Evolutionary conservation across 2,329 filamentous ascomycete genomes (phyloP).

Genomic region (Phialophora tarda): DNA sequence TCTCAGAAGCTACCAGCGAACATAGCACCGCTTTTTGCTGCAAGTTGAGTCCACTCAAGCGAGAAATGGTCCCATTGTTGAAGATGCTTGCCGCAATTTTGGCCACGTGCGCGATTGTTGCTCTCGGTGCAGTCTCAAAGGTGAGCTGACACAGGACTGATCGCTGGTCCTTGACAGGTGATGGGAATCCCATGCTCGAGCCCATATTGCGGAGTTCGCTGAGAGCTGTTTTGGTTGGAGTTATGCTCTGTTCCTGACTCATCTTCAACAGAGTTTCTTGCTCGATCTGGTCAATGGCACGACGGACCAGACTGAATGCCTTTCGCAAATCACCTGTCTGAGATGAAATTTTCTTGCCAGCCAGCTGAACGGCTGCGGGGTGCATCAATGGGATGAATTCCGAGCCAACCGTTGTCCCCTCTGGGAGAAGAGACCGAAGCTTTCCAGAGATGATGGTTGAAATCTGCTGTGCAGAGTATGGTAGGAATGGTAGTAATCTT

Average conservation of each 20-base stretch:
- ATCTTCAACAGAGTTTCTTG: constrained; percentile 76
- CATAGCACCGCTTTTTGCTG: constrained; percentile 97
- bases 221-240: constrained; percentile 76
- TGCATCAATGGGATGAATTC: constrained; percentile 85
- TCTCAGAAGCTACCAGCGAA: constrained; percentile 84
- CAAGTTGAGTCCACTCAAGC: constrained; percentile 85
- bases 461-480: constrained; percentile 87
- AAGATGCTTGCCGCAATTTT: constrained; percentile 89
- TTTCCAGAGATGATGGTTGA: constrained; percentile 84
- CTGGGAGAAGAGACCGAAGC: constrained; percentile 73
- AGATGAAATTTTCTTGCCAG: constrained; percentile 90
- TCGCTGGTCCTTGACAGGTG: constrained; percentile 47
- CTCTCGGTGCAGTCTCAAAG: constrained; percentile 79
- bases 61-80: constrained; percentile 82
- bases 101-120: constrained; percentile 87
- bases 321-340: constrained; percentile 94
- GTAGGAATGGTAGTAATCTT: constrained; percentile 85
- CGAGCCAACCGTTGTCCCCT: constrained; percentile 55
- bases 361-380: constrained; percentile 89
- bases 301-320: constrained; percentile 90
- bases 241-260: constrained; percentile 58
- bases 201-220: constrained; percentile 74
- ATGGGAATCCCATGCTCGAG: constrained; percentile 49
- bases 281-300: constrained; percentile 88
- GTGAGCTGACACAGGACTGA: constrained; percentile 68